Conservation (phyloP, 768 basidiomycete genomes). For the Botryobasidium botryosum region DNA sequence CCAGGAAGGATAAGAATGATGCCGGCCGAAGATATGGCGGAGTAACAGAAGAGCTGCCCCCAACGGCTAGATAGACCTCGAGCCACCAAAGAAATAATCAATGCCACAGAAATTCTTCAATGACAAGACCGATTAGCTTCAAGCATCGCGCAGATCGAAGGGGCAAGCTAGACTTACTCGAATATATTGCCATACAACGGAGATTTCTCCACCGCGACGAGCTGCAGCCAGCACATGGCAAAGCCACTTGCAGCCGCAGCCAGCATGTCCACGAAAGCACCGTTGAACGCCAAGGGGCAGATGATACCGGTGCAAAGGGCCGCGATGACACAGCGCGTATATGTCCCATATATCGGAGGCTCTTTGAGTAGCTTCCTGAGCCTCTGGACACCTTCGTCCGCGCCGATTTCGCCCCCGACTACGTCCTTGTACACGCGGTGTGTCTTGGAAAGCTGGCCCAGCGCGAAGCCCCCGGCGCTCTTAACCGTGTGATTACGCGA, state of each 20-base stretch:
- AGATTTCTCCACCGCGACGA: conserved; percentile 56
- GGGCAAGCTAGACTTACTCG: conserved; percentile 39
- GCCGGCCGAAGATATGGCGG: conserved; percentile 73
- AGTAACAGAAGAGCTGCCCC: conserved; percentile 72
- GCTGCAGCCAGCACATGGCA: conserved; percentile 52
- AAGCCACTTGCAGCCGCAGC: background rate
- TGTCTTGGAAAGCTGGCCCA: conserved; percentile 72
- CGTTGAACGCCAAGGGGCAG: background rate
- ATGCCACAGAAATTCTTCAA: conserved; percentile 64
- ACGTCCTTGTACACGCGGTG: conserved; percentile 75
- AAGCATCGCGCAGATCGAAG: conserved; percentile 9
- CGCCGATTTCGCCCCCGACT: conserved; percentile 82
- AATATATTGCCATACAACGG: conserved; percentile 80
- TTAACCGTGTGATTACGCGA: conserved; percentile 78
- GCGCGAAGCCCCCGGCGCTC: conserved; percentile 53
- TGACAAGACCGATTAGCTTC: background rate
- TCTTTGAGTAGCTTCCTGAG: conserved; percentile 44
- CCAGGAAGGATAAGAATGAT: conserved; percentile 86
- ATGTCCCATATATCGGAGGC: conserved; percentile 23
- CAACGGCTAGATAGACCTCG: conserved; percentile 69
- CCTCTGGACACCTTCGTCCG: conserved; percentile 48
- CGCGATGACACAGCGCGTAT: background rate
- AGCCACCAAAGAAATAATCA: conserved; percentile 62
- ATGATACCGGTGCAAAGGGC: background rate
- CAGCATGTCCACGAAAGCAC: background rate